phyloP scores from a whole-genome alignment of 2,329 filamentous ascomycete species.

The Arthroderma sp. region DNA sequence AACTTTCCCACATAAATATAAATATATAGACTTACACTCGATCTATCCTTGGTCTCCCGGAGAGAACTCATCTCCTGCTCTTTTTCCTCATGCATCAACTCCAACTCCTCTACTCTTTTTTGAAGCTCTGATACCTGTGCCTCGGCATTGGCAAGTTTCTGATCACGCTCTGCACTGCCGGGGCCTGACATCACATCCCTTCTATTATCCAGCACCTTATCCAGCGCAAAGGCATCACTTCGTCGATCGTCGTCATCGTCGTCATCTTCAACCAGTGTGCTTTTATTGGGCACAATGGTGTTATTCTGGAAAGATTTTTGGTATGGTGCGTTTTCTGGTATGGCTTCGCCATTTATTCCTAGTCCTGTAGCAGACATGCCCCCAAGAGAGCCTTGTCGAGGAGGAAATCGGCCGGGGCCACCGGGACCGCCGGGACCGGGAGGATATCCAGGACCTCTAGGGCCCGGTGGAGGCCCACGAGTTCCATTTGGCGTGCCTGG shows the following conservation, averaged over 20 bases:
- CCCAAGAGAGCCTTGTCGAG: conserved; percentile 31
- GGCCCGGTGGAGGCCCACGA: conserved; percentile 27
- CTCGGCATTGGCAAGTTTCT: conserved; percentile 69
- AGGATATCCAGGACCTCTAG: conserved; percentile 25
- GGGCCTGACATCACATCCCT: conserved; percentile 39
- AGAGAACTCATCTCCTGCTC: conserved; percentile 55
- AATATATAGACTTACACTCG: conserved; percentile 28
- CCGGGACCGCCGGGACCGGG: conserved; percentile 24
- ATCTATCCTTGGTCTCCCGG: conserved; percentile 46
- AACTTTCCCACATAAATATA: neutral
- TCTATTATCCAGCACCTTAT: conserved; percentile 36
- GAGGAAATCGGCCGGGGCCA: conserved; percentile 28
- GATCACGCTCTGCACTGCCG: conserved; percentile 45
- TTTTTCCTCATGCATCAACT: conserved; percentile 56
- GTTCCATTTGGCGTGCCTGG: conserved; percentile 28
- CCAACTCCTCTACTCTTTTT: conserved; percentile 59
- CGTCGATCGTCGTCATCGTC: conserved; percentile 45
- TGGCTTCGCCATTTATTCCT: conserved; percentile 50
- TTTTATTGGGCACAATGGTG: conserved; percentile 95
- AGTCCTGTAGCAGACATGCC: conserved; percentile 26
- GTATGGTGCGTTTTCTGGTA: conserved; percentile 51
- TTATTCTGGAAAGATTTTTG: conserved; percentile 89
- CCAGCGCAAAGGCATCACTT: conserved; percentile 52
- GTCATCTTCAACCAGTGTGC: conserved; percentile 92
- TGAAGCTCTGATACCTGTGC: conserved; percentile 62